Base-by-base conservation (phyloP, 148 eudicot genomes). In the Chenopodium suecicum region DNA sequence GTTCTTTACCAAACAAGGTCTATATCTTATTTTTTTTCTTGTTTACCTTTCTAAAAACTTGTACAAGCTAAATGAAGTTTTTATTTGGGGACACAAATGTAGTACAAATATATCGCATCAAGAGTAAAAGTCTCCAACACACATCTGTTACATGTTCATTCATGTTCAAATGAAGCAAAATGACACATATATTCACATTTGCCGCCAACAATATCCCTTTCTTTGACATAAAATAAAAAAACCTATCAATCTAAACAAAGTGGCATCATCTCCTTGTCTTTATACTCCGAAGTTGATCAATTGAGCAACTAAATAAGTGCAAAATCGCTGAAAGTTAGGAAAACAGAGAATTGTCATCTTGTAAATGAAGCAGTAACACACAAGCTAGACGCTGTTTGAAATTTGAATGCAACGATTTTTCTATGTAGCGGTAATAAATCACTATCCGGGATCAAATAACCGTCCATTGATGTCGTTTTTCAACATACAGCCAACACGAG, bases 121-220 rank as follows among this genome's bases (percentile, higher is more conserved):
- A 67, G 44, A 22, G 74, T 37, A 50, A 20, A 41, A 37, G 48
- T 37, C 50, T 37, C 50, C 20, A 37, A 70, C 50, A 70, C 4
- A 13, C 23, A 70, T 41, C 13, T 16, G 22, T 41, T 41, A 23
- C 5, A 65, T 65, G 69, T 23, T 25, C 67, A 4, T 63, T 29
- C 32, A 58, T 58, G 63, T 69, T 69, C 47, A 69, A 37, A 78
- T 29, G 65, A 79, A 22, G 66, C 73, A 68, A 52, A 14, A 52
- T 79, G 54, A 48, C 52, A 44, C 70, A 77, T 12, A 64, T 13
- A 63, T 32, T 63, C 4, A 77, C 68, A 7, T 77, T 62, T 47
- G 74, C 46, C 29, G 64, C 74, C 48, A 31, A 13, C 12, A 48
- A 29, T 2, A 27, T 11, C 74, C 65, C 17, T 50, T 32, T 47